Evolutionary conservation across 805 yeast species (phyloP), one percentile per base, ranked within the genome.

Genomic region (Wickerhamiella vanderwaltii): DNA sequence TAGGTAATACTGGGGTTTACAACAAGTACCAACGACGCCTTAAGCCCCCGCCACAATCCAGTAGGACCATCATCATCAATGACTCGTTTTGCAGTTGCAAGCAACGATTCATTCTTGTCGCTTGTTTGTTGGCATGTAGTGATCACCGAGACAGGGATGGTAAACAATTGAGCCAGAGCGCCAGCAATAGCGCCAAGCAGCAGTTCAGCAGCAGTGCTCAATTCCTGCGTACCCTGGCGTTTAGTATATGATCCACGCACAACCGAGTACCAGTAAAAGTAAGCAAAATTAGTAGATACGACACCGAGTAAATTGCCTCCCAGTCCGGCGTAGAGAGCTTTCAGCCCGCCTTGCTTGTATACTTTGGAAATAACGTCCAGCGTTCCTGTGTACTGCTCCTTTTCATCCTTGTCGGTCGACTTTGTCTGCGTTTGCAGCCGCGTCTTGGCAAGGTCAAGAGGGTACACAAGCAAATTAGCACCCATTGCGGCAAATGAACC

Each of bases 1-100:
- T 83, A 84, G 2, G 94, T 84, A 55, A 84, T 84, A 29, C 91
- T 77, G 2, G 94, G 94, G 61, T 84, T 84, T 38, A 79, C 65
- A 15, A 88, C 83, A 39, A 84, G 68, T 9, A 83, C 79, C 52
- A 83, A 59, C 6, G 84, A 75, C 6, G 85, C 94, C 58, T 83
- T 79, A 44, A 84, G 68, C 0, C 94, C 94, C 49, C 76, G 71
- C 94, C 94, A 84, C 45, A 82, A 71, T 0, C 88, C 88, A 16
- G 69, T 58, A 28, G 75, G 48, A 3, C 91, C 88, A 50, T 80
- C 82, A 20, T 75, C 75, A 16, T 64, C 61, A 28, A 73, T 58
- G 38, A 82, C 74, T 39, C 74, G 72, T 45, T 67, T 49, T 9
- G 71, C 69, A 5, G 72, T 61, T 13, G 55, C 56, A 3, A 62